phyloP scores from a whole-genome alignment of 345 rosid species.

The Salix brachista region DNA sequence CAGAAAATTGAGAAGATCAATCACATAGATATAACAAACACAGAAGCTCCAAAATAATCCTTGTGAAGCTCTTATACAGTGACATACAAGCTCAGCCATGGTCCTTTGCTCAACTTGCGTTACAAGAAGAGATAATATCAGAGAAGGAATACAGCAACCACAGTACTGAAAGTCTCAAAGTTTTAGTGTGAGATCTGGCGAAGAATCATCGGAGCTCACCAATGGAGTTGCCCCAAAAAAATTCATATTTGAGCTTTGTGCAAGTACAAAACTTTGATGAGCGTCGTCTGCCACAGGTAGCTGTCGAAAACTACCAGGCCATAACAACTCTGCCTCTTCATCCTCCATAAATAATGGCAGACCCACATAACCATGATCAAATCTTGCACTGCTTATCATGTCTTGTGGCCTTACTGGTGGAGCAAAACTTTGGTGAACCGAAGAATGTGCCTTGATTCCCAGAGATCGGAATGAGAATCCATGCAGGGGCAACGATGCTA shows the following conservation, averaged over 20 bases:
- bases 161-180: slow-evolving; percentile 30
- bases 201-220: slow-evolving; percentile 36
- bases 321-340: slow-evolving; percentile 53
- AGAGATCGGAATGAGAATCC: slow-evolving; percentile 16
- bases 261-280: slow-evolving; percentile 26
- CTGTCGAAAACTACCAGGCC: slow-evolving; percentile 78
- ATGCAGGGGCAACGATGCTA: slow-evolving; percentile 25
- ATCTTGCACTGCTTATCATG: slow-evolving; percentile 43
- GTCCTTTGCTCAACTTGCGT: slow-evolving; percentile 4
- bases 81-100: slow-evolving; percentile 3
- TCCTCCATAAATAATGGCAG: slow-evolving; percentile 50
- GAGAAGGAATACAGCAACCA: slow-evolving; percentile 12
- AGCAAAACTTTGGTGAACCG: slow-evolving; percentile 33
- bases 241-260: slow-evolving; percentile 34
- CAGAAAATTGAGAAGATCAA: slow-evolving; percentile 1
- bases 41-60: slow-evolving; percentile 15
- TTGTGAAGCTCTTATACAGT: slow-evolving; percentile 8
- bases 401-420: slow-evolving; percentile 38
- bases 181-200: slow-evolving; percentile 63
- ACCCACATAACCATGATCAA: slow-evolving; percentile 44
- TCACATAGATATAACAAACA: slow-evolving; percentile 9
- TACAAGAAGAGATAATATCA: slow-evolving; percentile 19
- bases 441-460: slow-evolving; percentile 48
- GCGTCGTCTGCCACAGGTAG: slow-evolving; percentile 21
- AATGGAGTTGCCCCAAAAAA: slow-evolving; percentile 33